Evolutionary conservation across 2,329 filamentous ascomycete species (phyloP), one percentile per base, ranked within the genome.

Genomic region (Trichoderma sp.): DNA sequence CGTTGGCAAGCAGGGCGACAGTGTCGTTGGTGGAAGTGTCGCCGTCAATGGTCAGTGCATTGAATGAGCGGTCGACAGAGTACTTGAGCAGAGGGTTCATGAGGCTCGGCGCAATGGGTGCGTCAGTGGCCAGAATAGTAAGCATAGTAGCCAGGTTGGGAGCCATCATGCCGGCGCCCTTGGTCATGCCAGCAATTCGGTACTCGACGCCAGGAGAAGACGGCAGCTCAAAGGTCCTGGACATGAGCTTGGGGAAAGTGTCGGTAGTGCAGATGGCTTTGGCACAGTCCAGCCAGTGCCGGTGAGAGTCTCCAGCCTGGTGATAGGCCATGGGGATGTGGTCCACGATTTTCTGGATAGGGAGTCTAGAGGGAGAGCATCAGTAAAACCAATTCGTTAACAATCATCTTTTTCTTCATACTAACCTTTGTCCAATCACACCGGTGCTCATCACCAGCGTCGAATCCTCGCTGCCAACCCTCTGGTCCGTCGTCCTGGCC

Each of bases 371-470:
- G 1, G 2, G 16, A 35, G 27, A 29, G 21, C 16, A 35, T 64
- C 8, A 64, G 29, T 4, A 45, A 63, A 41, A 2, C 9, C 16
- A 21, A 18, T 31, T 62, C 21, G 11, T 14, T 21, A 6, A 21
- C 2, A 24, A 8, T 14, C 9, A n/a, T 21, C n/a, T 12, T 38
- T 56, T n/a, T 59, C 4, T 2, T 18, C 1, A 16, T 5, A 6
- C 56, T 9, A 0, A 69, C 92, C 94, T 92, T 85, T 98, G 96
- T 9, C 97, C 97, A 82, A 99, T 99, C 62, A 99, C 97, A 73
- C 97, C 97, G 2, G 97, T 99, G 83, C 95, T 98, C 97, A 99
- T 98, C 77, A 98, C 96, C 65, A 99, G 88, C n/a, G 94, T 97
- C 78, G 87, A 87, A 73, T 88, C 85, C 67, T 86, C 83, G 18